Evolutionary conservation across 176 grass and related monocot genomes (phyloP).

Genomic region (Areca catechu): DNA sequence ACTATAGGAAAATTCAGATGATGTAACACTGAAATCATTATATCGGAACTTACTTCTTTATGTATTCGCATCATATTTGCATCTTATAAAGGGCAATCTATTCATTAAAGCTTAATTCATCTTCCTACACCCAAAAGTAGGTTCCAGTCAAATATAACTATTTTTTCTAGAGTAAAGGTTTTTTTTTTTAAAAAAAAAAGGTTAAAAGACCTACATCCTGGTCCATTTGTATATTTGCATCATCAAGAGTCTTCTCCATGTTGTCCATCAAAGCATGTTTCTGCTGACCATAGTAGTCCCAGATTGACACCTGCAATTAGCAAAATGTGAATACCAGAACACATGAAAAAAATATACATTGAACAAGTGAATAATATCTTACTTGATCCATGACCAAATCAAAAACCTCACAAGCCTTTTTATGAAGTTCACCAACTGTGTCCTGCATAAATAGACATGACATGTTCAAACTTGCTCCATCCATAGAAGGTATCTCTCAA

Average conservation of each 20-base stretch:
- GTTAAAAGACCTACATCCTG: slow-evolving; percentile 57
- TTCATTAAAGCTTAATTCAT: too few relatives aligned
- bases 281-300: slow-evolving; percentile 84
- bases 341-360: slow-evolving; percentile 4
- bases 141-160: too few relatives aligned
- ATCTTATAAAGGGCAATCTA: too few relatives aligned
- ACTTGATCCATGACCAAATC: slow-evolving; percentile 82
- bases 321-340: slow-evolving; percentile 10
- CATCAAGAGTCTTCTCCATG: slow-evolving; percentile 89
- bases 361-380: slow-evolving; percentile 20
- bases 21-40: too few relatives aligned
- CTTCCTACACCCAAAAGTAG: too few relatives aligned
- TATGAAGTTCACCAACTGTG: slow-evolving; percentile 74
- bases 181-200: slow-evolving; percentile 1
- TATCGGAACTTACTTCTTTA: too few relatives aligned
- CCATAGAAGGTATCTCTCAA: background rate
- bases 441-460: slow-evolving; percentile 41
- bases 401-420: slow-evolving; percentile 79
- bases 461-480: slow-evolving; percentile 2
- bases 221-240: slow-evolving; percentile 99
- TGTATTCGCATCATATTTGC: too few relatives aligned
- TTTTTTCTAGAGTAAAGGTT: too few relatives aligned
- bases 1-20: too few relatives aligned
- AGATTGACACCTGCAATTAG: slow-evolving; percentile 64
- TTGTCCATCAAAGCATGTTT: slow-evolving; percentile 96